These are phyloP conservation scores for Gossypium trilobum DNA, from an alignment of 441 rosid species.

Conservation along the genomic window DNA sequence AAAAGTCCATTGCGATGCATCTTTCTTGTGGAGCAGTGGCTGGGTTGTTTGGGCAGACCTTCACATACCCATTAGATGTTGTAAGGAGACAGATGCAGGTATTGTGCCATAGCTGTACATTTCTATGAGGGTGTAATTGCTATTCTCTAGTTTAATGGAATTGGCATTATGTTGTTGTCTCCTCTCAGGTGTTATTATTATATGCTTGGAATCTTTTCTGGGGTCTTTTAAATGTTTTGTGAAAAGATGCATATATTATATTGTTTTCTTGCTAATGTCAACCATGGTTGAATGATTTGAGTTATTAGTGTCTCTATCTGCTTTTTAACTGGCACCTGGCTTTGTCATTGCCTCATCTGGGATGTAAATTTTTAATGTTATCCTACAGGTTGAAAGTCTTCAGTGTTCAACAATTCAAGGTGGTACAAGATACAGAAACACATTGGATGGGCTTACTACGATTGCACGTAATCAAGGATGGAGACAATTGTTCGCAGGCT, in stretches of 20 bases:
- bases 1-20: slow-evolving; percentile 71
- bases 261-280: neutral
- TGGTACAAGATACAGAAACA: slow-evolving; percentile 52
- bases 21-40: slow-evolving; percentile 92
- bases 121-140: neutral
- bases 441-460: slow-evolving; percentile 55
- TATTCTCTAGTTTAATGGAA: neutral
- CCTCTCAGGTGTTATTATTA: neutral
- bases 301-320: neutral
- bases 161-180: neutral
- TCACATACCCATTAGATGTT: slow-evolving; percentile 90
- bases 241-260: neutral
- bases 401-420: slow-evolving; percentile 38
- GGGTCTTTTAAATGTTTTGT: neutral
- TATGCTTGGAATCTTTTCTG: neutral
- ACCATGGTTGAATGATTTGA: neutral
- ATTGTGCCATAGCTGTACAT: neutral
- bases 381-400: slow-evolving; percentile 63
- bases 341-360: neutral
- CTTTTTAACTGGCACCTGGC: neutral
- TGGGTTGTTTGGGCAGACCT: slow-evolving; percentile 84
- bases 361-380: slow-evolving; percentile 10
- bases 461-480: slow-evolving; percentile 73
- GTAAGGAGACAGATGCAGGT: slow-evolving; percentile 99
- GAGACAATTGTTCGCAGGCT: slow-evolving; percentile 87